Evolutionary conservation across 768 basidiomycete genomes (phyloP), one percentile per base, ranked within the genome.

Genomic region (Boletus subcaerulescens): DNA sequence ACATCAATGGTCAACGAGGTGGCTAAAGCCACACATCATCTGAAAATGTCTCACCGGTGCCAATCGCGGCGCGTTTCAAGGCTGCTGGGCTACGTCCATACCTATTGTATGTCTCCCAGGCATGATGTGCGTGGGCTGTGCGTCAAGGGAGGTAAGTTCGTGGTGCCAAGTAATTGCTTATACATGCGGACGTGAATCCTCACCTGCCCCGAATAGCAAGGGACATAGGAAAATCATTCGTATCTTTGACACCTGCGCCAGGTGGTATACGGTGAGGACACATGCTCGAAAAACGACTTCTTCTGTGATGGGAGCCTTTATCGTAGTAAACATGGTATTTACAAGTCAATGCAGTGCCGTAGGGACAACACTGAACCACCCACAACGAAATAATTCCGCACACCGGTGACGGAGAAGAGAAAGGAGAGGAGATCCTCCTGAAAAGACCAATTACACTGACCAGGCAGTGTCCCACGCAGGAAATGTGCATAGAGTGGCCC

Each of bases 231-330:
- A 89, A 46, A 97, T 81, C 78, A 95, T 85, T 35, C 77, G 76
- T 40, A 56, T 64, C 22, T 60, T 76, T 0, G 82, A 79, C 2
- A 77, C 76, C 17, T 83, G 83, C 0, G 86, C 80, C 48, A 96
- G 78, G 52, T 84, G 77, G 60, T 91, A 89, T 9, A 85, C 78
- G 3, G 86, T 75, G 18, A 97, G 75, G 29, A 96, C 80, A 66
- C 92, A 94, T 0, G 90, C 85, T 26, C 97, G 78, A 67, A 97
- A 98, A 9, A 92, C 90, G 24, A 97, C 54, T 70, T 98, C 96
- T 73, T 99, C 96, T 0, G 95, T 95, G 33, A 94, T 70, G 0
- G 96, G 96, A 4, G 81, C 94, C 93, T 94, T 55, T 31, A 5
- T 45, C 11, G 18, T 32, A 26, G 9, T 24, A 24, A 24, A 17